Base-by-base conservation (phyloP, 768 basidiomycete species). In the Udeniomyces megalosporus region DNA sequence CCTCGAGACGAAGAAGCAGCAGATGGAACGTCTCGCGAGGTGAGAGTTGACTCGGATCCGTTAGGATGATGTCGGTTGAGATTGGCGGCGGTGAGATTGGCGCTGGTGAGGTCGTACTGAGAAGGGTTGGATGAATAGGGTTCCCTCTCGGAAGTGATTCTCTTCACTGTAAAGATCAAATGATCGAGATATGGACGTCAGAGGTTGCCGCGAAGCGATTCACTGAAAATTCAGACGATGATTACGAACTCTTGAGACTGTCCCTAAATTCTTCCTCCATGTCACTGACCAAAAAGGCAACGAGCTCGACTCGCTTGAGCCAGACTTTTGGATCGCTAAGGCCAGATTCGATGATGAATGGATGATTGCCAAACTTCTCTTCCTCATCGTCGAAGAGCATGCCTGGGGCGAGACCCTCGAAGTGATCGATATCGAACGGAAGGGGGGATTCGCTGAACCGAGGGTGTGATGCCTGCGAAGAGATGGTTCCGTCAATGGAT, bases 331-430 rank as follows among this genome's bases (percentile, higher is more conserved):
- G 45, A 2, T 22, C 2, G 32, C 46, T 34, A 17, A 50, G 31
- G 6, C 58, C 52, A 4, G 58, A 28, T 32, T 47, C 47, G 31
- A 45, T 44, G 51, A 65, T 44, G 29, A 65, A 56, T 1, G 50
- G 50, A 22, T 59, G 51, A 8, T 29, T 24, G 29, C 29, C 58
- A 32, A 65, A 60, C 24, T 12, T 17, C 11, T 28, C 51, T 4
- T 38, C 51, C 58, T 65, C 63, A 45, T 65, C 63, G 45, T 65
- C 52, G 24, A 65, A 60, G 10, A 65, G 63, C 34, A 56, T 54
- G 26, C 34, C 46, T n/a, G 51, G 51, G 8, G 58, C 49, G 20
- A 65, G 63, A 17, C 63, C 63, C 32, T 60, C 58, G 22, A 59
- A 60, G 20, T 54, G 44, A 42, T 65, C 63, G 29, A 65, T 60